Conservation (phyloP, 2,329 filamentous ascomycete genomes). For the Calycina herbarum region DNA sequence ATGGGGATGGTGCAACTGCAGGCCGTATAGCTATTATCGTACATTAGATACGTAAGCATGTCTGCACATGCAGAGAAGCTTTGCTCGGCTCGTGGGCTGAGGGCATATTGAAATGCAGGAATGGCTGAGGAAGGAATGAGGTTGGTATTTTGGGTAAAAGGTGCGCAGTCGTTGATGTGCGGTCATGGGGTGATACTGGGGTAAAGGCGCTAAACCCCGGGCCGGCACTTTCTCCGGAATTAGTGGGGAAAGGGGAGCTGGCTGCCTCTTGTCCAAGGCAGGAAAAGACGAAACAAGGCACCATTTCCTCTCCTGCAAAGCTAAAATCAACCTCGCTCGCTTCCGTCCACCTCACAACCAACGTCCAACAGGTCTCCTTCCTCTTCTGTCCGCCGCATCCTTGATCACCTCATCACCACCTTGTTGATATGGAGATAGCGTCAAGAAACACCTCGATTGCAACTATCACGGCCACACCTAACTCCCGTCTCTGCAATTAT, state of each 20-base stretch:
- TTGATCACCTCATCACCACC: not conserved
- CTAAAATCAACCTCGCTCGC: slow-evolving; percentile 6
- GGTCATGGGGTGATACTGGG: not conserved
- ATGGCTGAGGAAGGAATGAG: not conserved
- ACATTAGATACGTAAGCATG: slow-evolving; percentile 7
- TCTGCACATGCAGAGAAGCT: slow-evolving; percentile 4
- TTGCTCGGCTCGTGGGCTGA: slow-evolving; percentile 1
- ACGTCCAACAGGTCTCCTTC: not conserved
- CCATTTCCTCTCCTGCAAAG: not conserved
- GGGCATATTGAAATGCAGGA: not conserved
- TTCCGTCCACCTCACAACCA: not conserved
- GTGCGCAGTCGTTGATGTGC: not conserved
- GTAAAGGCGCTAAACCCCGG: not conserved
- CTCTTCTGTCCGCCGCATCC: not conserved
- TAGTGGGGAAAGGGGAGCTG: not conserved
- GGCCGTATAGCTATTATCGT: not conserved
- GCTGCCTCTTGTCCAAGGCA: not conserved
- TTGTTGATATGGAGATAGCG: not conserved
- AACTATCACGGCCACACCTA: not conserved
- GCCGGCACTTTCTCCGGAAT: not conserved
- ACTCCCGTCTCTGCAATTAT: not conserved
- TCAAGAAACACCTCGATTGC: not conserved
- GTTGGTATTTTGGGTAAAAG: not conserved
- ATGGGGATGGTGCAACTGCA: slow-evolving; percentile 1
- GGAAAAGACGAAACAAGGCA: too few relatives aligned